Conservation (phyloP, 176 grass and related monocot genomes). For the Thalia dealbata region DNA sequence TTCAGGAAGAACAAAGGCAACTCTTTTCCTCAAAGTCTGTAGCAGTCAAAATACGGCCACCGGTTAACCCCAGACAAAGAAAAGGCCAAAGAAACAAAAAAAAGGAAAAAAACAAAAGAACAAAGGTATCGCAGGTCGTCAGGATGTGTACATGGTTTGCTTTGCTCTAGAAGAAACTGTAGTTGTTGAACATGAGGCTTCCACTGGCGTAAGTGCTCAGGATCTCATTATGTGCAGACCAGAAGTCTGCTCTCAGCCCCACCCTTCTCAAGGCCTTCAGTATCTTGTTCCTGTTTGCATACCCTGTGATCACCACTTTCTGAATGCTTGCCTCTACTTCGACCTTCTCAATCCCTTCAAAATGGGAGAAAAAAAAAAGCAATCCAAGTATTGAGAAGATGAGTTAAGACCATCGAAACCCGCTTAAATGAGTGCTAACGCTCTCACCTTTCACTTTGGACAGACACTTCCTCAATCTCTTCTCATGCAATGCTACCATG, state of each 20-base stretch:
- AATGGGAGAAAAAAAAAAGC: neutral
- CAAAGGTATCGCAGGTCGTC: neutral
- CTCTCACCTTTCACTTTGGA: constrained; percentile 99
- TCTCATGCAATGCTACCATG: constrained; percentile 95
- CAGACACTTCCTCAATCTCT: constrained; percentile 86
- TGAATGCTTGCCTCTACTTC: constrained; percentile 88
- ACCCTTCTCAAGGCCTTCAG: constrained; percentile 92
- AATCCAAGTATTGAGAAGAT: neutral
- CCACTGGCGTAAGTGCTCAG: constrained; percentile 71
- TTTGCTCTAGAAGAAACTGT: constrained; percentile 57
- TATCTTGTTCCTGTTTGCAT: constrained; percentile 88
- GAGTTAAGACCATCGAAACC: neutral
- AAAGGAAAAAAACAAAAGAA: neutral
- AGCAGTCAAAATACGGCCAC: neutral
- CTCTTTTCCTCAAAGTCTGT: neutral
- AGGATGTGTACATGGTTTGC: neutral
- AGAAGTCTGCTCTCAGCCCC: constrained; percentile 69
- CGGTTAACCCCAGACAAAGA: neutral
- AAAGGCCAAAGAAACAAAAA: neutral
- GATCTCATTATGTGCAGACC: constrained; percentile 87
- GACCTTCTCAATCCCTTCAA: constrained; percentile 87
- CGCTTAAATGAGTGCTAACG: too few species aligned
- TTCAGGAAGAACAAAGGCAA: neutral
- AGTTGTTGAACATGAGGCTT: constrained; percentile 67
- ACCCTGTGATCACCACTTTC: constrained; percentile 86